A percentile compares a stretch with the other conserved stretches of the same genome.
Conservation (phyloP, 208 protist species). For the Lotmaria passim region DNA sequence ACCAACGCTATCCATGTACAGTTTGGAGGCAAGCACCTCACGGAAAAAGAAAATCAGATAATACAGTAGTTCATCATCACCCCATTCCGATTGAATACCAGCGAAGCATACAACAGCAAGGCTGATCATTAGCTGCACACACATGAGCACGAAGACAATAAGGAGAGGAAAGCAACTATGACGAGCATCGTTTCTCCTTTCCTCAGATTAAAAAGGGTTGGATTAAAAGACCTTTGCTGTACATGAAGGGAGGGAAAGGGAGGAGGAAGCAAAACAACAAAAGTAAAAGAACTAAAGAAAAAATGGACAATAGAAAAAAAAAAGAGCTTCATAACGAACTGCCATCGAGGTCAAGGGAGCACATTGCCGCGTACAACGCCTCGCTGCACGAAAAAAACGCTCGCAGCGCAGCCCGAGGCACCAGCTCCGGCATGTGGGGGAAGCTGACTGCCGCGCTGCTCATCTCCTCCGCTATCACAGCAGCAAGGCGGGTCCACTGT, state of each 20-base stretch:
- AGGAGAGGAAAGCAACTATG: constrained; percentile 3
- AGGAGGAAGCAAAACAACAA: neutral
- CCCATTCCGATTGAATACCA: no score
- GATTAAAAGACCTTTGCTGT: neutral
- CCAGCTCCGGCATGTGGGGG: constrained; percentile 31
- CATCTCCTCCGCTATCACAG: constrained; percentile 43
- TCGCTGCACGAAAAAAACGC: constrained; percentile 51
- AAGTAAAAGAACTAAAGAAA: neutral
- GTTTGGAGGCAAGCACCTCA: no score
- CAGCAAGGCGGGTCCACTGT: constrained; percentile 66
- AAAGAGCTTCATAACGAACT: constrained; percentile 20
- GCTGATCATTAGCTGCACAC: no score
- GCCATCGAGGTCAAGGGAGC: constrained; percentile 71
- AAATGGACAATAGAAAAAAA: constrained; percentile 1
- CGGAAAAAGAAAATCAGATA: no score
- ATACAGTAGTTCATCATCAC: no score
- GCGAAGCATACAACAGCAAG: no score
- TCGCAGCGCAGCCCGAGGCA: constrained; percentile 39
- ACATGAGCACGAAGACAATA: neutral
- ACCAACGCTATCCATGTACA: no score
- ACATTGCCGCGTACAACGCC: constrained; percentile 45
- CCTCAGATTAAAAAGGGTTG: neutral
- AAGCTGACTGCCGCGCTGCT: constrained; percentile 29
- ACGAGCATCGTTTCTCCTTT: neutral
- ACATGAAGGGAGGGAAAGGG: neutral